Evolutionary conservation across 306 rosid genomes (phyloP), one percentile per base, ranked within the genome.

Genomic region (Pachyrhizus erosus): DNA sequence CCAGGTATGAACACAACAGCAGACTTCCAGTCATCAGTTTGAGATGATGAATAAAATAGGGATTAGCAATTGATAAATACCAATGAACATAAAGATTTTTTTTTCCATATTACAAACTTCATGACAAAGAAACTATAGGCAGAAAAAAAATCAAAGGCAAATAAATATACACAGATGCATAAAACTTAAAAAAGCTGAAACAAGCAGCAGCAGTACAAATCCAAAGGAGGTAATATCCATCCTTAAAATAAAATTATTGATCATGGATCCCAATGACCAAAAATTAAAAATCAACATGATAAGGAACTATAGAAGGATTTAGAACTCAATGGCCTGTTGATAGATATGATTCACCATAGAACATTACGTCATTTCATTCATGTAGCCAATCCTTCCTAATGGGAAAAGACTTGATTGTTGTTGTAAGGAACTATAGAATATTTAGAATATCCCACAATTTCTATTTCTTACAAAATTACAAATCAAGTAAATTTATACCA

Each of bases 161-260:
- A n/a, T n/a, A n/a, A 10, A 20, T 34, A 7, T 58, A 49, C 7
- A 55, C 34, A 29, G 42, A 40, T n/a, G 7, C 13, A 29, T 49
- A 42, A 23, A 73, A 67, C n/a, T n/a, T 18, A 39, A 60, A 71
- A 55, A 83, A 76, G 10, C 13, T 18, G 54, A 76, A 69, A 33
- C 43, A 68, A 51, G 67, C 69, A 72, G 69, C 58, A 49, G 29
- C 5, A 58, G 9, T 58, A 26, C 5, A 26, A 27, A 15, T 13
- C 37, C 33, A 23, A 9, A 10, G 54, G 42, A 57, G 40, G 11
- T 34, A 46, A 12, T 62, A 31, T 45, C 73, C 31, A 46, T 29
- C 20, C 82, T 7, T 17, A 33, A 77, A 75, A 55, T 21, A 21
- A 37, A 21, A 37, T 55, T 3, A 54, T 66, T 78, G 51, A 51